A percentile compares a stretch with the other conserved stretches of the same genome.
Conservation (phyloP, 805 yeast species). For the Schwanniomyces polymorphus region DNA sequence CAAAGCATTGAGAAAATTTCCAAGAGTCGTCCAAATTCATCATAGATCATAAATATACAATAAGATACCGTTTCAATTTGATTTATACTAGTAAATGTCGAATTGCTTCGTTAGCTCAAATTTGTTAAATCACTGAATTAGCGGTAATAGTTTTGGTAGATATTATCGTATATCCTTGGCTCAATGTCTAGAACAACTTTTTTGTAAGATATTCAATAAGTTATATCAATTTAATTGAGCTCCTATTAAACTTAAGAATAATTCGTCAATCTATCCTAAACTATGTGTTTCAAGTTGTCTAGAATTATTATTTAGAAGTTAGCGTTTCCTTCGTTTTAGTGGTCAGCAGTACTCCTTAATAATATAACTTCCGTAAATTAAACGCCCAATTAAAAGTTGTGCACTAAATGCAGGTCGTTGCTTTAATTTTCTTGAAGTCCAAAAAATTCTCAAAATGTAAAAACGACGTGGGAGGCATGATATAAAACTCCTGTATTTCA, state of each 20-base stretch:
- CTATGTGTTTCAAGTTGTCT: background rate
- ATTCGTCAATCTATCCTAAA: background rate
- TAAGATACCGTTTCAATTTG: background rate
- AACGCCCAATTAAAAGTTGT: conserved; percentile 9
- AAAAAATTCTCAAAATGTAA: background rate
- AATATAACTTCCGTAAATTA: background rate
- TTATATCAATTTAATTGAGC: background rate
- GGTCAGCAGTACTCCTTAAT: conserved; percentile 2
- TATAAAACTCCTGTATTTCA: no score
- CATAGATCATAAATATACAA: conserved; percentile 1
- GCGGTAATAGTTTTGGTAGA: background rate
- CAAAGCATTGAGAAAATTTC: conserved; percentile 97
- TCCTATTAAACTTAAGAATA: background rate
- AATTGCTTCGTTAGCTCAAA: background rate
- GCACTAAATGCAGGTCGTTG: conserved; percentile 2
- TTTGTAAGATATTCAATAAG: background rate
- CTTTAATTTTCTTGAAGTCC: no score
- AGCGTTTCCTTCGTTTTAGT: background rate
- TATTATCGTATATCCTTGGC: background rate
- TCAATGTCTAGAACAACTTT: background rate
- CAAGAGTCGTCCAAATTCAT: conserved; percentile 39
- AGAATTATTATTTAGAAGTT: background rate
- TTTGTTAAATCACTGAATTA: background rate
- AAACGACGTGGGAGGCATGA: no score
- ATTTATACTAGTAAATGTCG: background rate